Evolutionary conservation across 2,329 filamentous ascomycete species (phyloP).

Genomic region (Cyphellophora attinorum): DNA sequence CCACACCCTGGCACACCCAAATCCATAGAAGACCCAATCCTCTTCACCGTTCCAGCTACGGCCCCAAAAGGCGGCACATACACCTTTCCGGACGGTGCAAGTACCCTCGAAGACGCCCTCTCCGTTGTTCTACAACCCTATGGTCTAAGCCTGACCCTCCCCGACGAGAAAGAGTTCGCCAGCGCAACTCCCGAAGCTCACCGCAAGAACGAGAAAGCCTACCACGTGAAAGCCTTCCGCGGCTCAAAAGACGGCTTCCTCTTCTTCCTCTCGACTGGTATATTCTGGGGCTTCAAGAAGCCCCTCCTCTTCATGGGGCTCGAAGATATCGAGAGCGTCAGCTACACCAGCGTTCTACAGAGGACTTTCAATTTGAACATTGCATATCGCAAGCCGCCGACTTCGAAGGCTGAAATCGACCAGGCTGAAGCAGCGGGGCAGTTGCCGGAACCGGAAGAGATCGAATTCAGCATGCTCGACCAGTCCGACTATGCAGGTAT

Average conservation of each 20-base stretch:
- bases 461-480: constrained; percentile 58
- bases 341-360: constrained; percentile 55
- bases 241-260: constrained; percentile 60
- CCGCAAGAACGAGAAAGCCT: constrained; percentile 53
- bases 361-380: constrained; percentile 59
- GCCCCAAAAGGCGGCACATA: constrained; percentile 31
- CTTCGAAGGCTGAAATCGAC: constrained; percentile 5
- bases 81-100: constrained; percentile 3
- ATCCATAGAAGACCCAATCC: constrained; percentile 43
- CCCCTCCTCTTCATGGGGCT: constrained; percentile 55
- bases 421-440: constrained; percentile 23
- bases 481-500: constrained; percentile 54
- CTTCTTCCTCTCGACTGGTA: constrained; percentile 52
- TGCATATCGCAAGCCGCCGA: constrained; percentile 23
- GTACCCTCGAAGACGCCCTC: constrained; percentile 36
- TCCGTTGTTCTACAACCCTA: constrained; percentile 37
- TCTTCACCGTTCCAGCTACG: constrained; percentile 51
- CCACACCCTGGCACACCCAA: constrained; percentile 43
- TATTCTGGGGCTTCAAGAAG: constrained; percentile 58
- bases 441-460: too few relatives aligned
- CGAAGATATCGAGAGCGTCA: constrained; percentile 47
- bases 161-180: constrained; percentile 48
- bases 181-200: constrained; percentile 52
- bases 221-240: constrained; percentile 53
- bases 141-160: constrained; percentile 41